Conservation (phyloP, 2,329 filamentous ascomycete species). For the Penicillium capsulatum region DNA sequence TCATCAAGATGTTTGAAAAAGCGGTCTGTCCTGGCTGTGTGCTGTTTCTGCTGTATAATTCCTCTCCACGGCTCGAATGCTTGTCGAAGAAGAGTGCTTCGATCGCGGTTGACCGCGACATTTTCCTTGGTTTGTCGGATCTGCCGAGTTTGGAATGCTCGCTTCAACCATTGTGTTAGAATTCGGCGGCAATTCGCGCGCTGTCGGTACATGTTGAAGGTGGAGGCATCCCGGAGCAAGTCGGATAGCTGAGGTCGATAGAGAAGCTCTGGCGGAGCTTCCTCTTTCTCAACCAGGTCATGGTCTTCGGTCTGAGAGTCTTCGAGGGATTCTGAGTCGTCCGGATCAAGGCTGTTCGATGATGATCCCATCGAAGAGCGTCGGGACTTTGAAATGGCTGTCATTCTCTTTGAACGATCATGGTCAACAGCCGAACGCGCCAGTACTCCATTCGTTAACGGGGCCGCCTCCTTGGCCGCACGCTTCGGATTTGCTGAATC, state of each 20-base stretch:
- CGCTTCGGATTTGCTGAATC: conserved; percentile 24
- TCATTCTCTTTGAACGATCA: conserved; percentile 29
- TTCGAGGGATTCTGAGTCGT: conserved; percentile 17
- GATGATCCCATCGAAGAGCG: conserved; percentile 20
- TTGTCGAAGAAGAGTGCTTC: conserved; percentile 49
- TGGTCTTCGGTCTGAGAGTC: conserved; percentile 20
- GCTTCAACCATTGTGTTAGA: conserved; percentile 48
- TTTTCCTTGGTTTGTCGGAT: conserved; percentile 38
- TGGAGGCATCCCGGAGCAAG: conserved; percentile 49
- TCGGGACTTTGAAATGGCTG: conserved; percentile 17
- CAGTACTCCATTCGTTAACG: conserved; percentile 24
- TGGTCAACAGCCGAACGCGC: conserved; percentile 29
- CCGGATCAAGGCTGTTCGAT: conserved; percentile 21
- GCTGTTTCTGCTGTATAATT: conserved; percentile 39
- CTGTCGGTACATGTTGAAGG: conserved; percentile 43
- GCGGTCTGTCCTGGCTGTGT: conserved; percentile 46
- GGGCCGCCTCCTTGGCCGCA: conserved; percentile 9
- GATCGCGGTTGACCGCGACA: conserved; percentile 50
- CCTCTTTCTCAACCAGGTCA: conserved; percentile 25
- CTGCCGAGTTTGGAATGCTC: conserved; percentile 37
- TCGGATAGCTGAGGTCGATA: conserved; percentile 51
- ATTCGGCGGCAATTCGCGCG: conserved; percentile 37
- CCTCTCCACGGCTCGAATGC: conserved; percentile 51
- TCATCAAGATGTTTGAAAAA: conserved; percentile 56
- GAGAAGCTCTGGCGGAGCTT: conserved; percentile 38